A percentile compares a stretch with the other conserved stretches of the same genome.
phyloP scores from a whole-genome alignment of 441 rosid genomes.

The Adansonia grandidieri region DNA sequence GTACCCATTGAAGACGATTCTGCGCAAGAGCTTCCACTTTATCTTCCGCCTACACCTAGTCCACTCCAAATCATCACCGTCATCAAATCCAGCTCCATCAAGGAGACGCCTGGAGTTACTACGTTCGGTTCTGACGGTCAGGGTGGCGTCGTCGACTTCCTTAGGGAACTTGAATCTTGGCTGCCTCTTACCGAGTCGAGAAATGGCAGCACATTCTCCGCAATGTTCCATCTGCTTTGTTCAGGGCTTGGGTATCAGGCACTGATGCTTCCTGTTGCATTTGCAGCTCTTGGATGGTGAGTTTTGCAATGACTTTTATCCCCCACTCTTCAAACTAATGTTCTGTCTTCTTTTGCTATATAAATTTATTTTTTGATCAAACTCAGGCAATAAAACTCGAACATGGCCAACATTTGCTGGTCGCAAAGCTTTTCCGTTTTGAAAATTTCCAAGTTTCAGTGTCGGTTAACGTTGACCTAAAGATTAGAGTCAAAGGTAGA shows the following conservation, averaged over 20 bases:
- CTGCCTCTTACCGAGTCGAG: slow-evolving; percentile 86
- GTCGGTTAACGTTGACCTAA: background rate
- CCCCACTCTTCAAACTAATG: background rate
- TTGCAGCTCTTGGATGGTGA: slow-evolving; percentile 72
- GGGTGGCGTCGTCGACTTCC: background rate
- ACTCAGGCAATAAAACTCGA: background rate
- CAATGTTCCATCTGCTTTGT: slow-evolving; percentile 60
- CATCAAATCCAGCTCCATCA: background rate
- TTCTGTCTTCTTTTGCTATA: background rate
- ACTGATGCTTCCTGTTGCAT: slow-evolving; percentile 71
- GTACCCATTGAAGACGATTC: background rate
- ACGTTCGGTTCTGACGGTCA: background rate
- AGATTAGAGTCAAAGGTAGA: background rate
- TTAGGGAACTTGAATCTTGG: slow-evolving; percentile 49
- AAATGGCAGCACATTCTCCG: slow-evolving; percentile 53
- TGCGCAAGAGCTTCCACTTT: slow-evolving; percentile 1
- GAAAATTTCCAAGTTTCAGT: background rate
- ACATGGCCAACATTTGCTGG: background rate
- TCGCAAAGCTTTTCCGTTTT: background rate
- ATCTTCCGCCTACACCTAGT: background rate
- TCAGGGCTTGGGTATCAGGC: slow-evolving; percentile 74
- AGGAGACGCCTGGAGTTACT: background rate
- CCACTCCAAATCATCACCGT: slow-evolving; percentile 6
- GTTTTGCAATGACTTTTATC: background rate
- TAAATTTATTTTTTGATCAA: background rate